Percentiles rank a stretch among this genome's conserved stretches.
Evolutionary conservation across 768 basidiomycete species (phyloP).

Genomic region (Ramaria rubella): DNA sequence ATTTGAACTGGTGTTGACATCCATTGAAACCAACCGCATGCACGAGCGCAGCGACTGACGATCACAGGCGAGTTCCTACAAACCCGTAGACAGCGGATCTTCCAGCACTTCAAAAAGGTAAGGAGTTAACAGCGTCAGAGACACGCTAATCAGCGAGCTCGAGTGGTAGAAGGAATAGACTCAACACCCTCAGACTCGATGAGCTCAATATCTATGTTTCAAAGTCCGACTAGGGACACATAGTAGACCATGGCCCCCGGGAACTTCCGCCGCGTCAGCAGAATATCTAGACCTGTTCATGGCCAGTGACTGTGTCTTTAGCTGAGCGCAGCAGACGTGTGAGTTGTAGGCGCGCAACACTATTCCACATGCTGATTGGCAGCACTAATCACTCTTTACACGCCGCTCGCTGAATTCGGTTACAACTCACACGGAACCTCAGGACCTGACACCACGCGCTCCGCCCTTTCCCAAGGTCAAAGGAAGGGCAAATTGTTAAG

Average conservation of each 20-base stretch:
- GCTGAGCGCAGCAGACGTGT: neutral
- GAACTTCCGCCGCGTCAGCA: slow-evolving; percentile 1
- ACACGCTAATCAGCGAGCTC: neutral
- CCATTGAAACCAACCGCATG: neutral
- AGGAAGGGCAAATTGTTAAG: too few relatives aligned
- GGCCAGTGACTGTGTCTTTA: too few relatives aligned
- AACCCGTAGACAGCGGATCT: too few relatives aligned
- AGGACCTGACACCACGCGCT: neutral
- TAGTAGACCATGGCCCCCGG: neutral
- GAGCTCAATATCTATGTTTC: slow-evolving; percentile 1
- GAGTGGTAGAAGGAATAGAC: neutral
- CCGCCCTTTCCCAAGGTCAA: neutral
- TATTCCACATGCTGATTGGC: neutral
- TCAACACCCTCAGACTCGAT: neutral
- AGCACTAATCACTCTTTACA: neutral
- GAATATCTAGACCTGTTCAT: neutral
- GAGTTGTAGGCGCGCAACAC: neutral
- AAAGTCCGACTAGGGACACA: neutral
- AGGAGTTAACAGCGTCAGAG: neutral
- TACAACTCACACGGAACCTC: neutral
- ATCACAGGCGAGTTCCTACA: neutral
- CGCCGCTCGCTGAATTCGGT: neutral
- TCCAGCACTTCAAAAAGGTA: neutral
- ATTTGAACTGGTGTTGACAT: neutral
- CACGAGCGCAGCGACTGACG: neutral